Base-by-base conservation (phyloP, 1,284 basidiomycete species). In the Fomitopsis palustris region DNA sequence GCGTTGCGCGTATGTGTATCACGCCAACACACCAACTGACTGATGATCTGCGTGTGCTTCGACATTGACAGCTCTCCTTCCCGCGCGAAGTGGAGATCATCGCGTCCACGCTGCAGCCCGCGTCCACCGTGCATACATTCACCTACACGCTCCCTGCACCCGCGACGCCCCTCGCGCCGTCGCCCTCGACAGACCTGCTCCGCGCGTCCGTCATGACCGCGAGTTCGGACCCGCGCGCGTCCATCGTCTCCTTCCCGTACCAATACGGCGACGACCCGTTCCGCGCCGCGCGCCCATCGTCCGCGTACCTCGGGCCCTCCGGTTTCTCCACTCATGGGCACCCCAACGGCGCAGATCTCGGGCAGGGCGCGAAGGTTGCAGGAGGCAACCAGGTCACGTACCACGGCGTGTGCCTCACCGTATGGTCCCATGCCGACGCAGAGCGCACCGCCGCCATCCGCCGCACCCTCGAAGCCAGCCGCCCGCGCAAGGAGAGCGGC, bases 51-150 rank as follows among this genome's bases (percentile, higher is more conserved):
- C 43, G 23, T 27, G 43, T 12, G 21, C 12, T 52, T 52, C 25
- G n/a, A 37, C 31, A 21, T 19, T 52, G 49, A 35, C 64, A 91
- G 90, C 85, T 93, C 53, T 91, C 91, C 17, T 95, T 96, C 74
- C 88, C 93, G 25, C 88, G 92, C 56, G 94, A 96, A 76, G 92
- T 98, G 53, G 96, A 98, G 71, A 91, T 98, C 62, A 89, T 97
- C 71, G 92, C 94, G 17, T 94, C 94, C 16, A 93, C 92, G 0
- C 81, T 96, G 8, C 91, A 95, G 65, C 95, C 95, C 4, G 88
- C 93, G 1, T 93, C 92, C 19, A 96, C 95, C 17, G 90, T 95
- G 52, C 95, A 98, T 75, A 90, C 88, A 0, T 98, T 98, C 75
- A 91, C 92, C 4, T 98, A 98, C 68, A 87, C 80, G 29, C 81